These are phyloP conservation scores for Gossypium lobatum DNA, from an alignment of 441 rosid genomes.

Conservation along the genomic window DNA sequence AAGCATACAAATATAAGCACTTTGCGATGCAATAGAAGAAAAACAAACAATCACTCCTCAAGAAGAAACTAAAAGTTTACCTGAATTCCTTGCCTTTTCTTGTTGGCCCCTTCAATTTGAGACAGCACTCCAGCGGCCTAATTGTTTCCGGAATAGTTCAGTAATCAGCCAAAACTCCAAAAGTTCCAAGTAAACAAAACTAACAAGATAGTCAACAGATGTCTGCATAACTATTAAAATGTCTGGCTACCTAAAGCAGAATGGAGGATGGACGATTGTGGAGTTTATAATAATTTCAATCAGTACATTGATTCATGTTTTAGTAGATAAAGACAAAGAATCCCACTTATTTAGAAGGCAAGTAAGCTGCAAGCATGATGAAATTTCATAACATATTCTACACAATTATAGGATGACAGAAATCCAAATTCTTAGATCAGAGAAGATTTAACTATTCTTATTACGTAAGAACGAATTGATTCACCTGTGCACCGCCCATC, in stretches of 20 bases:
- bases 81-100: constrained; percentile 75
- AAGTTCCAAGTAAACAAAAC: constrained; percentile 1
- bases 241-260: not conserved
- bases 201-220: not conserved
- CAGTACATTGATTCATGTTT: not conserved
- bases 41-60: not conserved
- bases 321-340: not conserved
- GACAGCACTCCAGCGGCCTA: constrained; percentile 95
- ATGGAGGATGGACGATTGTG: not conserved
- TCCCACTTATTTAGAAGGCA: not conserved
- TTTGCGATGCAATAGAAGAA: not conserved
- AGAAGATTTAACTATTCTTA: not conserved
- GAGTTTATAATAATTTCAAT: not conserved
- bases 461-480: not conserved
- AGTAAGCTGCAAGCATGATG: not conserved
- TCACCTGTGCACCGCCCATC: constrained; percentile 98
- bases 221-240: not conserved
- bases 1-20: not conserved
- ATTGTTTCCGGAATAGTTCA: constrained; percentile 11
- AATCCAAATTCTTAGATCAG: not conserved
- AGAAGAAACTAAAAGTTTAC: constrained; percentile 24
- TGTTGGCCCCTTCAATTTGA: constrained; percentile 81
- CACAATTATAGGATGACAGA: not conserved
- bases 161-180: not conserved
- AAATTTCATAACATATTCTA: not conserved